Conservation (phyloP, 768 basidiomycete species). For the Trametes meyenii region DNA sequence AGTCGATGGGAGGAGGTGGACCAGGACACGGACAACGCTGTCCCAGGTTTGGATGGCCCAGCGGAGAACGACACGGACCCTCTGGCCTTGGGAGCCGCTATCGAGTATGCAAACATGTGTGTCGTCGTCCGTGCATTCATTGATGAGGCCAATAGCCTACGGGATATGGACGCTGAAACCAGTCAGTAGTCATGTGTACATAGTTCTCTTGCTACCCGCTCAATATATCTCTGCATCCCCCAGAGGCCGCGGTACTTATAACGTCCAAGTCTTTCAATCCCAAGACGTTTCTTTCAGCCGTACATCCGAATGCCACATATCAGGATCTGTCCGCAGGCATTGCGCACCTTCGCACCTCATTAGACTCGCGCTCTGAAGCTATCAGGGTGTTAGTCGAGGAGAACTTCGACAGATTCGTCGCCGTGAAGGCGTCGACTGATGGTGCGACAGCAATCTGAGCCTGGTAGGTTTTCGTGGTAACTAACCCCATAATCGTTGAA, state of each 20-base stretch:
- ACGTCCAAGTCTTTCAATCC: slow-evolving; percentile 96
- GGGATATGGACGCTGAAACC: slow-evolving; percentile 74
- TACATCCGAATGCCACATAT: slow-evolving; percentile 95
- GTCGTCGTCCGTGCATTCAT: not conserved
- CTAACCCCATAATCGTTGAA: slow-evolving; percentile 34
- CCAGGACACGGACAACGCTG: slow-evolving; percentile 77
- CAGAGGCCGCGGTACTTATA: slow-evolving; percentile 81
- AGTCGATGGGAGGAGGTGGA: slow-evolving; percentile 93
- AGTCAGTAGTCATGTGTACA: slow-evolving; percentile 51
- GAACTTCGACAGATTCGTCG: slow-evolving; percentile 97
- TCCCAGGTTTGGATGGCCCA: slow-evolving; percentile 66
- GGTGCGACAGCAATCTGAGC: slow-evolving; percentile 47
- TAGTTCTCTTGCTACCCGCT: slow-evolving; percentile 2
- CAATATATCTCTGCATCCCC: not conserved
- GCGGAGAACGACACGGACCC: slow-evolving; percentile 71
- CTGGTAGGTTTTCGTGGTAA: no score
- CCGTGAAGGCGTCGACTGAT: slow-evolving; percentile 96
- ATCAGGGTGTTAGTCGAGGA: slow-evolving; percentile 94
- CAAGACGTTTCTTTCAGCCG: slow-evolving; percentile 85
- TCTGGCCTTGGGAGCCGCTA: slow-evolving; percentile 68
- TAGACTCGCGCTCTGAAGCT: slow-evolving; percentile 93
- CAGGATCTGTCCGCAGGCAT: slow-evolving; percentile 87
- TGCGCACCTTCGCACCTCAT: slow-evolving; percentile 68
- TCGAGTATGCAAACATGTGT: slow-evolving; percentile 51
- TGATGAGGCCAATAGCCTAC: slow-evolving; percentile 46